Percentiles rank a stretch among this genome's conserved stretches.
phyloP scores from a whole-genome alignment of 257 asterid species.

The Fraxinus quadrangulata region DNA sequence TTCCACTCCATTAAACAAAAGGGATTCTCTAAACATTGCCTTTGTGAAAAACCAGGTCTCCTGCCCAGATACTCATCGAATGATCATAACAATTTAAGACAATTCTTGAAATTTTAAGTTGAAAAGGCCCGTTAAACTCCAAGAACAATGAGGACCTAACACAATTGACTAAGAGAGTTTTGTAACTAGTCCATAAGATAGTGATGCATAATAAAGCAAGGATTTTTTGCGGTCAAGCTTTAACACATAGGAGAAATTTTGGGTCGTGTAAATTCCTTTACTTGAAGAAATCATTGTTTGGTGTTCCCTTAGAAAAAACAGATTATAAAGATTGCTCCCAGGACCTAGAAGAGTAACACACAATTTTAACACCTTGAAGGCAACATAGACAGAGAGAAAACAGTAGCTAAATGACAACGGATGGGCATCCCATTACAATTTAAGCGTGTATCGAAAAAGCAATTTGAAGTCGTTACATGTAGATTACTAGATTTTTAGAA shows the following conservation, averaged over 20 bases:
- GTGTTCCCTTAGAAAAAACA: slow-evolving; percentile 46
- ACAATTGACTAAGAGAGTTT: background rate
- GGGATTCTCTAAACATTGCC: background rate
- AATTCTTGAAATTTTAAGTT: background rate
- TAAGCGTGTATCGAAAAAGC: background rate
- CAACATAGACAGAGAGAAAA: slow-evolving; percentile 28
- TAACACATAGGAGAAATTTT: slow-evolving; percentile 4
- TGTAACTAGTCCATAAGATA: background rate
- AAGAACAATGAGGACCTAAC: background rate
- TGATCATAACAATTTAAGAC: background rate
- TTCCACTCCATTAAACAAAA: slow-evolving; percentile 27
- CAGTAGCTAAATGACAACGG: slow-evolving; percentile 22
- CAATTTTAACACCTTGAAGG: slow-evolving; percentile 19
- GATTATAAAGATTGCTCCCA: slow-evolving; percentile 29
- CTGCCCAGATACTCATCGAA: background rate
- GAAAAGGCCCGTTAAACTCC: background rate
- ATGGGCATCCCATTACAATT: slow-evolving; percentile 25
- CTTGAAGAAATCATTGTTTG: slow-evolving; percentile 3
- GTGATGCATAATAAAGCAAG: background rate
- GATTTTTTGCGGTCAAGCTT: background rate
- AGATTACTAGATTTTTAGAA: background rate
- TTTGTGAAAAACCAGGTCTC: background rate
- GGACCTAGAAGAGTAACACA: slow-evolving; percentile 30
- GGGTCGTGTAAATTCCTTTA: slow-evolving; percentile 10
- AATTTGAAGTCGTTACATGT: background rate